Conservation (phyloP, 2,329 filamentous ascomycete genomes). For the Fusarium nanum region DNA sequence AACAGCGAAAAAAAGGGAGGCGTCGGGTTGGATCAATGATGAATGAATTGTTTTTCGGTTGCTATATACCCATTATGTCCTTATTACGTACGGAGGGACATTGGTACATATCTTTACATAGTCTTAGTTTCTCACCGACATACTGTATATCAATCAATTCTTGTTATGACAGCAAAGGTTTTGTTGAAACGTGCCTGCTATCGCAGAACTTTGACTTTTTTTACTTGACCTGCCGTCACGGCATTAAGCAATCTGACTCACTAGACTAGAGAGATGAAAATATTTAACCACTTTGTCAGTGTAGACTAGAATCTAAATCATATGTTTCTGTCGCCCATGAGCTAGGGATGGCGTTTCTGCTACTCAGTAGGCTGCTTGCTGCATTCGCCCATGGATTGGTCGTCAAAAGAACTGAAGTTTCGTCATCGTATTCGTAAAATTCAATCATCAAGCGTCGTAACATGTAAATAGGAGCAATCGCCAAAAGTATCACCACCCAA, state of each 20-base stretch:
- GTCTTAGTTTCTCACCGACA: constrained; percentile 13
- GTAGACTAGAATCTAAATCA: neutral
- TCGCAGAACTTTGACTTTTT: constrained; percentile 1
- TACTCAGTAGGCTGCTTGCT: neutral
- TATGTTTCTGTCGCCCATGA: neutral
- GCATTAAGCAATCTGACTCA: neutral
- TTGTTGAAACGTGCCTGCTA: constrained; percentile 25
- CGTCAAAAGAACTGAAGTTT: neutral
- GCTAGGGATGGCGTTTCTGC: neutral
- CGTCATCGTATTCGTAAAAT: constrained; percentile 17
- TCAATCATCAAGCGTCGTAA: neutral
- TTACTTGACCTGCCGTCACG: neutral
- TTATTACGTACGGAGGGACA: constrained; percentile 26
- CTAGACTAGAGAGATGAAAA: neutral
- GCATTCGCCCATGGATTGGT: neutral
- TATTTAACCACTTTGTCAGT: neutral
- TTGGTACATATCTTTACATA: constrained; percentile 39
- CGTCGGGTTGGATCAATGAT: constrained; percentile 37
- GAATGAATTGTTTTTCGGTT: constrained; percentile 31
- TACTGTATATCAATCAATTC: constrained; percentile 14
- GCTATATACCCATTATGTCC: constrained; percentile 41
- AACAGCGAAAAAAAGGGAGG: constrained; percentile 33
- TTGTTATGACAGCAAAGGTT: constrained; percentile 20
- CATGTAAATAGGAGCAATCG: neutral
- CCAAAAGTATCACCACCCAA: constrained; percentile 54